Base-by-base conservation (phyloP, 768 basidiomycete genomes). In the Kwoniella dejecticola region DNA sequence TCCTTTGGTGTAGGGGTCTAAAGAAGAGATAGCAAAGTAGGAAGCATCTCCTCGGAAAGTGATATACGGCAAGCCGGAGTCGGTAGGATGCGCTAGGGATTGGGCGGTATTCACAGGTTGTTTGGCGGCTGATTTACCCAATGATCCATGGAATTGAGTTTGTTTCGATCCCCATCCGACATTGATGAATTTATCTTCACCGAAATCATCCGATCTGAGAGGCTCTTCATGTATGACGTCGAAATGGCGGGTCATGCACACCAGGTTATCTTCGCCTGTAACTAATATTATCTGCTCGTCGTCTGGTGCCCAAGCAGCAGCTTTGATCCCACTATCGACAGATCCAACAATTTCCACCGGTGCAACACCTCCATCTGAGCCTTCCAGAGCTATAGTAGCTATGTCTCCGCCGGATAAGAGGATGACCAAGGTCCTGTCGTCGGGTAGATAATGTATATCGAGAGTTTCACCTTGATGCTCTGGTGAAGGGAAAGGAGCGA, bases 81-180 rank as follows among this genome's bases (percentile, higher is more conserved):
- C 92, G 63, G 87, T 85, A 2, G 87, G 86, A 66, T 85, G 69
- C 11, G 74, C 57, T 12, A 66, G 53, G 4, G 67, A 87, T 7
- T 82, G 80, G 19, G 84, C 80, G 15, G 79, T 67, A 83, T 80
- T 26, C 63, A 75, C 66, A 11, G 79, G 67, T 26, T 84, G 82
- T 64, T 85, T 84, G 0, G 91, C 90, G 23, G 89, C 89, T 1
- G 84, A 80, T 77, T 97, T 97, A 17, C 96, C 95, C 3, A 91
- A 82, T 0, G 93, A 95, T 10, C 96, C 96, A 68, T 97, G 93
- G 75, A 99, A 99, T 72, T 99, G 96, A 0, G 96, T 98, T 76
- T 89, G 84, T 73, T 94, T 95, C 1, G 90, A 89, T 40, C 96
- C 96, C 96, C 96, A 99, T 15, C 96, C 96, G 61, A 97, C 91